Conservation (phyloP, 441 rosid species). For the Populus hybrid region DNA sequence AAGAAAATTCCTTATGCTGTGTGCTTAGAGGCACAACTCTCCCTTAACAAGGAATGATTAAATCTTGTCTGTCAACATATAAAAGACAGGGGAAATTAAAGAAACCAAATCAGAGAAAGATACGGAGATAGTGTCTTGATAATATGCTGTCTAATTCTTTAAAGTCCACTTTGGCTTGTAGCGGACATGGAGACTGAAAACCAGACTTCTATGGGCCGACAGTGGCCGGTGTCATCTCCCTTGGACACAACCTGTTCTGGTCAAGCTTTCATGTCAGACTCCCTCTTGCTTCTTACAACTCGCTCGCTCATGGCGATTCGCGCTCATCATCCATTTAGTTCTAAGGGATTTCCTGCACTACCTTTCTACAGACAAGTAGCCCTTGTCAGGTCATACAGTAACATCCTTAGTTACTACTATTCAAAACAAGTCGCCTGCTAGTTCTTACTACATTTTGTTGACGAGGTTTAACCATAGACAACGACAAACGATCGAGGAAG, state of each 20-base stretch:
- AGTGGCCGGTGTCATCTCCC: slow-evolving; percentile 21
- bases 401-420: background rate
- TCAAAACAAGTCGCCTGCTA: background rate
- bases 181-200: slow-evolving; percentile 21
- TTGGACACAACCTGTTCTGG: slow-evolving; percentile 23
- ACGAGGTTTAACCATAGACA: background rate
- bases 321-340: background rate
- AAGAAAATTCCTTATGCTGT: background rate
- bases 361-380: background rate
- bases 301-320: background rate
- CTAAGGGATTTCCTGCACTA: background rate
- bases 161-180: background rate
- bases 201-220: slow-evolving; percentile 9
- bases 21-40: slow-evolving; percentile 6
- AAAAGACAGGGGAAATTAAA: background rate
- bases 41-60: background rate
- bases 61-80: slow-evolving; percentile 1
- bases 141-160: background rate
- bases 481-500: background rate
- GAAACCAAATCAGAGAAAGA: background rate
- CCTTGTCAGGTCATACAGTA: background rate
- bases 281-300: background rate
- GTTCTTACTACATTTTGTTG: background rate
- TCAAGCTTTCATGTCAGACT: background rate
- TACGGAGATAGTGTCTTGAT: background rate